Base-by-base conservation (phyloP, 1,139 yeast genomes). In the Arxiozyma bovina region DNA sequence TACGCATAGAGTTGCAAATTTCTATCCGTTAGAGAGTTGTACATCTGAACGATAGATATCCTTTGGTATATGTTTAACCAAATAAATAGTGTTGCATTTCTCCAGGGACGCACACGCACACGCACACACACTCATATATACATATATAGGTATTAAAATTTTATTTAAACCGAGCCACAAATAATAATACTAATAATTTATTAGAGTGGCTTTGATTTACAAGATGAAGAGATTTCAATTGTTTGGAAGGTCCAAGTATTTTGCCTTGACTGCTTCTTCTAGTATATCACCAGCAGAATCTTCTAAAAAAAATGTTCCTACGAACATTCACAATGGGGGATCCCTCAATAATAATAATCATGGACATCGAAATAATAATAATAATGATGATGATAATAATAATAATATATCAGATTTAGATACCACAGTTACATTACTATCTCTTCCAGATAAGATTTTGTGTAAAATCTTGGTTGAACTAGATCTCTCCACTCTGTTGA, bases 401-500 rank as follows among this genome's bases (percentile, higher is more conserved):
- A 20, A 9, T 34, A 15, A 34, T 34, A 15, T 3, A 34, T 34
- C 40, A 15, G 40, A 15, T 4, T 9, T 34, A 6, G 30, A 34
- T 46, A 46, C 45, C 9, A 23, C 45, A n/a, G 4, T 25, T 11
- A 48, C 45, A 18, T 23, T 48, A 34, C 30, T 57, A 25, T 42
- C 34, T 3, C 47, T 62, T 11, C 65, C 67, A 4, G 51, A 53
- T 7, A 60, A 59, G 50, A 52, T 63, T 12, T 50, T 67, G 41
- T 52, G 56, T 8, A 57, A 55, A 43, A 63, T 66, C 18, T 51
- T 66, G 41, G 58, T 56, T 21, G 45, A 58, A 27, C 48, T 67
- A 49, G 69, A 66, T 50, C 53, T 55, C 3, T 41, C 52, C 3
- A 57, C 65, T 1, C 54, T 66, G 23, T 54, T 64, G 9, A 52